These are phyloP conservation scores for Microcos paniculata DNA, from an alignment of 345 rosid species.

Conservation along the genomic window DNA sequence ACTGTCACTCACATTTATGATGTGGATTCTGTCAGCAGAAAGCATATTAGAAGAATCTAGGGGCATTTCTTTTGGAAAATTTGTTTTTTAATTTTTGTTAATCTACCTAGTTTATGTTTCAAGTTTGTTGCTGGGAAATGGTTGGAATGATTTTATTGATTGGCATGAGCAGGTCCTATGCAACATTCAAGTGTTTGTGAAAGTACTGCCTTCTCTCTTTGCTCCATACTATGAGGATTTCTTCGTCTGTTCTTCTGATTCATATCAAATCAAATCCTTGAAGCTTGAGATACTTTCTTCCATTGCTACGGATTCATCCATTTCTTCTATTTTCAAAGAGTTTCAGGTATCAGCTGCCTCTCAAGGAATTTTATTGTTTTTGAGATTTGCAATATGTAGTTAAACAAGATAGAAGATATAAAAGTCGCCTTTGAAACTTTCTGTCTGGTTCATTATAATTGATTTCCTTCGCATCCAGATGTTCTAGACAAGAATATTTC, in stretches of 20 bases:
- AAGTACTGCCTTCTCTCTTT: constrained; percentile 80
- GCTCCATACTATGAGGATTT: constrained; percentile 73
- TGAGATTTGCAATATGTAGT: not conserved
- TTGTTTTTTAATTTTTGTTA: not conserved
- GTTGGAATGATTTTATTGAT: constrained; percentile 16
- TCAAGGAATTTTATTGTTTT: not conserved
- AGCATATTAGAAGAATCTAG: not conserved
- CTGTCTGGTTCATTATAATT: not conserved
- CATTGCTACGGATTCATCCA: constrained; percentile 66
- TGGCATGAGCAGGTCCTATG: constrained; percentile 66
- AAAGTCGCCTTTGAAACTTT: not conserved
- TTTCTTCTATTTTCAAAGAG: constrained; percentile 71
- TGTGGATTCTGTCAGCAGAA: not conserved
- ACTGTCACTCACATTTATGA: not conserved
- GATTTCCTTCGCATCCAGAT: not conserved
- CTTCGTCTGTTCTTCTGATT: constrained; percentile 71
- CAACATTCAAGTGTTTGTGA: constrained; percentile 85
- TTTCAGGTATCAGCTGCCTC: constrained; percentile 61
- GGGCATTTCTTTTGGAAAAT: not conserved
- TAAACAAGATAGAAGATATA: not conserved
- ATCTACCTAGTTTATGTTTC: constrained; percentile 12
- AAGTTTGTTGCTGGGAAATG: constrained; percentile 11
- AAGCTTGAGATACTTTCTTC: constrained; percentile 92
- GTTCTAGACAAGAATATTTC: not conserved
- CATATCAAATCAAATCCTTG: constrained; percentile 77